Base-by-base conservation (phyloP, 257 asterid genomes). In the Solanum pinnatisectum region DNA sequence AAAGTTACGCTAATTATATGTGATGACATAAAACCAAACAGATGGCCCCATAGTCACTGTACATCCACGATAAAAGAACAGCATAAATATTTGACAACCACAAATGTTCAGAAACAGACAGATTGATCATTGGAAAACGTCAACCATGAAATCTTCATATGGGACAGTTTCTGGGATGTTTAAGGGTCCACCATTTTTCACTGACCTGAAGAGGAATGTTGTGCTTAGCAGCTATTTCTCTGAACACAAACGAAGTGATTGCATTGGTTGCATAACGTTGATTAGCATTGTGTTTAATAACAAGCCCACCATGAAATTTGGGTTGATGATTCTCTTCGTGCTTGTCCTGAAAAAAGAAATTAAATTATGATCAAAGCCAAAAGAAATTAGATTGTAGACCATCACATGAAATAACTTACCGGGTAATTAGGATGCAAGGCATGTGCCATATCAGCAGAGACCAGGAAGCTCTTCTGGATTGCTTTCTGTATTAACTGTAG, bases 401-500 rank as follows among this genome's bases (percentile, higher is more conserved):
- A 22, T 2, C 71, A 52, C 70, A 18, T 5, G 36, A 32, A 46
- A 27, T 36, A 46, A 44, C 89, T n/a, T 93, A 97, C 99, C 97
- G 93, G 91, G 86, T 95, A 97, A 90, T 97, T 96, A 18, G 99
- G 99, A 90, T 96, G 99, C 91, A 96, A 89, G 71, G 98, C 99
- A 89, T 97, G 99, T 40, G 99, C 99, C 99, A 97, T 97, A 90
- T 97, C 99, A 78, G 99, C 99, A 30, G 99, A 97, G 23, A 97
- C 96, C 37, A 97, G 91, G 88, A 96, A 96, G 90, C 99, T 97
- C 94, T 86, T 95, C 89, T 97, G 99, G 88, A 95, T 93, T 39
- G 99, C 97, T 89, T 89, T 93, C 36, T 92, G 91, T 35, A 97
- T 90, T 91, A 96, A 79, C 99, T 97, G 91, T 14, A 67, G 72